These are phyloP conservation scores for Kwoniella dejecticola DNA, from an alignment of 768 basidiomycete species.

Conservation along the genomic window DNA sequence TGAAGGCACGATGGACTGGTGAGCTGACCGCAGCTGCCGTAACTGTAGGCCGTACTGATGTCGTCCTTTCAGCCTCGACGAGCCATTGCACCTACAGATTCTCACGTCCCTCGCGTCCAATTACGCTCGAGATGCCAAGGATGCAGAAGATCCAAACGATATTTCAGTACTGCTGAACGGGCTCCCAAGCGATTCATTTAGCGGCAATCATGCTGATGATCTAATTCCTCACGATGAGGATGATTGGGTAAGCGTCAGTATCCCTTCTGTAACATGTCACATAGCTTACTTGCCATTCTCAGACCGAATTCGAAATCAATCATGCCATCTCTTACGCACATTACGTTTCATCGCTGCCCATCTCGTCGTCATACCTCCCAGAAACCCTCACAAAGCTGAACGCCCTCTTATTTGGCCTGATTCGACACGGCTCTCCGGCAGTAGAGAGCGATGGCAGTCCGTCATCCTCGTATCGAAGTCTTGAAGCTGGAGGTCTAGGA, in stretches of 20 bases:
- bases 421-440: conserved; percentile 24
- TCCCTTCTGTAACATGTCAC: too few species aligned
- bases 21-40: background rate
- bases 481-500: conserved; percentile 9
- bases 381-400: conserved; percentile 30
- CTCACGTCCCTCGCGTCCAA: conserved; percentile 45
- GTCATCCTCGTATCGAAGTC: conserved; percentile 31
- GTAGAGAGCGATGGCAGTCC: conserved; percentile 21
- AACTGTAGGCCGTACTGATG: background rate
- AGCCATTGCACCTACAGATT: conserved; percentile 50
- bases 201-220: background rate
- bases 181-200: conserved; percentile 20
- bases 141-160: background rate
- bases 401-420: conserved; percentile 29
- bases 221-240: conserved; percentile 31
- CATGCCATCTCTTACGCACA: conserved; percentile 52
- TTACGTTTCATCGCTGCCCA: conserved; percentile 45
- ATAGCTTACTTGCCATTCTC: too few species aligned
- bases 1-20: conserved; percentile 54
- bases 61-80: conserved; percentile 42
- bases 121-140: conserved; percentile 27
- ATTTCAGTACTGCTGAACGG: conserved; percentile 29
- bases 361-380: conserved; percentile 23
- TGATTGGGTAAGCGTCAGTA: conserved; percentile 40
- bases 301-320: conserved; percentile 49